These are phyloP conservation scores for Rosa lucieae DNA, from an alignment of 306 rosid species.

Conservation along the genomic window DNA sequence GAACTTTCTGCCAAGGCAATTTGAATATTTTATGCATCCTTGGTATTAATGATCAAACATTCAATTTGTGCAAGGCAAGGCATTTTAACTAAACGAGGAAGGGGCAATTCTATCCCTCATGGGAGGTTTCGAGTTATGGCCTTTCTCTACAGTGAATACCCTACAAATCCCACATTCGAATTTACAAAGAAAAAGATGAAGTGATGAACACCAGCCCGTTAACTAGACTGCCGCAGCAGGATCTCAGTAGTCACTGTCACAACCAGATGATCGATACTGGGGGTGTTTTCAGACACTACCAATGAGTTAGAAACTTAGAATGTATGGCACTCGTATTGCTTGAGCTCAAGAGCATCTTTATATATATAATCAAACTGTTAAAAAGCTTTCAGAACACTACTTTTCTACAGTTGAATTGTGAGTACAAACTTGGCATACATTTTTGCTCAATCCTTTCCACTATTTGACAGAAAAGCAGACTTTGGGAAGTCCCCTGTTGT, in stretches of 20 bases:
- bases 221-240: neutral
- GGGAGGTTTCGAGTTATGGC: too few relatives aligned
- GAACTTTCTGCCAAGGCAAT: too few relatives aligned
- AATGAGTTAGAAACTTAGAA: neutral
- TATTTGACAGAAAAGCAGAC: neutral
- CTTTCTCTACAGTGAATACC: too few relatives aligned
- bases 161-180: too few relatives aligned
- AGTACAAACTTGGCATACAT: slow-evolving; percentile 9
- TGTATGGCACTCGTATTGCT: neutral
- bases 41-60: too few relatives aligned
- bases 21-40: too few relatives aligned
- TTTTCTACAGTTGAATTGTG: slow-evolving; percentile 6
- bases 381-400: neutral
- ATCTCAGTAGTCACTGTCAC: too few relatives aligned
- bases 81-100: too few relatives aligned
- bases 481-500: neutral
- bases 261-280: neutral
- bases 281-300: neutral
- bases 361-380: neutral
- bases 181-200: too few relatives aligned
- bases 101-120: neutral
- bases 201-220: neutral
- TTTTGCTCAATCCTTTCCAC: neutral
- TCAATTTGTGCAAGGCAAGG: too few relatives aligned
- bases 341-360: neutral